A percentile compares a stretch with the other conserved stretches of the same genome.
Evolutionary conservation across 345 rosid genomes (phyloP).

Genomic region (Gynandropsis gynandra): DNA sequence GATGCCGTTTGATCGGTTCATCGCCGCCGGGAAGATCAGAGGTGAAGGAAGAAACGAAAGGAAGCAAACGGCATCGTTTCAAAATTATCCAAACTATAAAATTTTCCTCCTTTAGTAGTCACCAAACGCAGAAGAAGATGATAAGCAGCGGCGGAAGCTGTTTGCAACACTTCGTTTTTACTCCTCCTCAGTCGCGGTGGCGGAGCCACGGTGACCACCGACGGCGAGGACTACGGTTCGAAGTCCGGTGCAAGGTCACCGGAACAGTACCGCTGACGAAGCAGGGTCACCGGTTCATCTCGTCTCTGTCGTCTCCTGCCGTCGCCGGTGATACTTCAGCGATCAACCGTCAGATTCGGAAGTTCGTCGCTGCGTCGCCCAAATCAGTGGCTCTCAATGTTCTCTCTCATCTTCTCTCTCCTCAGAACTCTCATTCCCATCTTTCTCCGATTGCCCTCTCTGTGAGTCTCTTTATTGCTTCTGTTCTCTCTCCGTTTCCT

Average conservation of each 20-base stretch:
- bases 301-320: slow-evolving; percentile 4
- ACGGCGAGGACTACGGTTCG: neutral
- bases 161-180: neutral
- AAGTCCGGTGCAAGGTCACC: slow-evolving; percentile 15
- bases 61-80: too few relatives aligned
- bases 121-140: slow-evolving; percentile 7
- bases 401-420: slow-evolving; percentile 69
- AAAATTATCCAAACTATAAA: too few relatives aligned
- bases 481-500: too few relatives aligned
- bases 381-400: slow-evolving; percentile 62
- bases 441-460: slow-evolving; percentile 49
- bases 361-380: slow-evolving; percentile 62
- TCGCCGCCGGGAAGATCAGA: slow-evolving; percentile 19
- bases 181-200: slow-evolving; percentile 20
- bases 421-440: slow-evolving; percentile 34
- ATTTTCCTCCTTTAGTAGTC: neutral
- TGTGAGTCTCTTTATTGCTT: slow-evolving; percentile 41
- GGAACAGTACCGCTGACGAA: slow-evolving; percentile 38
- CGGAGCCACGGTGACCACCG: slow-evolving; percentile 9
- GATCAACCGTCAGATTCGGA: slow-evolving; percentile 49
- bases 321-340: slow-evolving; percentile 39
- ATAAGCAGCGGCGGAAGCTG: slow-evolving; percentile 1
- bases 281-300: slow-evolving; percentile 31
- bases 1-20: slow-evolving; percentile 14
- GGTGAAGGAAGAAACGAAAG: too few relatives aligned